Base-by-base conservation (phyloP, 768 basidiomycete species). In the Termitomyces sp. region DNA sequence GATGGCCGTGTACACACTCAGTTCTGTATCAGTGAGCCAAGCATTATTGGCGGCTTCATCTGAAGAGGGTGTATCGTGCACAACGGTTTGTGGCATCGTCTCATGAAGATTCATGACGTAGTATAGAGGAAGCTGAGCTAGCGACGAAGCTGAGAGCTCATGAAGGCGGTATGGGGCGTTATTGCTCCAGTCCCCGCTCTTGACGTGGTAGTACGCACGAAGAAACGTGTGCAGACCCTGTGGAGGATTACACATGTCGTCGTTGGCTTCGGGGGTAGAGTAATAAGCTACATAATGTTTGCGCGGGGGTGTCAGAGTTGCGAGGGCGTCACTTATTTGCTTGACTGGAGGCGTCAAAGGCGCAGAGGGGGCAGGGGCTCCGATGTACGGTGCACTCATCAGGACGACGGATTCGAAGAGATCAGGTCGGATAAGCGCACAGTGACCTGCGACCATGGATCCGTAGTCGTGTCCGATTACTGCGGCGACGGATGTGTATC, bases 401-500 rank as follows among this genome's bases (percentile, higher is more conserved):
- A 86, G 68, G 46, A 86, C 81, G 56, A 86, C 77, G 9, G 80
- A 77, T 49, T 69, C 72, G 71, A 87, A 86, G 4, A 87, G 60
- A 61, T 87, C 83, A 1, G 84, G 86, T 4, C 81, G 76, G 37
- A 82, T 77, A 61, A 84, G 77, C 4, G 84, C 77, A 62, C 82
- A 83, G 68, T 76, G 75, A 6, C 77, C 84, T 2, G 85, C 84
- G 37, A 87, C 72, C 36, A 61, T 6, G 29, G 86, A 83, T 25
- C 87, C 87, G 57, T 80, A 81, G 67, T 88, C 86, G 68, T 87
- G 86, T 0, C 86, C 86, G 1, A 88, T 73, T 45, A 87, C 73
- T n/a, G 81, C 74, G 11, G 77, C 72, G 0, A 75, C 83, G 3
- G 74, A 73, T 2, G 66, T 66, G 66, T 86, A 79, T 0, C 83